These are phyloP conservation scores for Zea mays DNA, from an alignment of 176 grass and related monocot species.

Conservation along the genomic window Zm-B73-REFERENCE-NAM-5.0 NC_050102.1:28309501-28310000, in stretches of 20 bases:
- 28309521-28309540: slow-evolving; percentile 48
- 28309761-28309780: not conserved
- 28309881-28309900: not conserved
- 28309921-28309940: not conserved
- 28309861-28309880: too few relatives aligned
- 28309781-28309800: not conserved
- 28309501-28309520: slow-evolving; percentile 60
- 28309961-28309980: too few relatives aligned
- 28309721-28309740: slow-evolving; percentile 66
- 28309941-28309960: not conserved
- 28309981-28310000: too few relatives aligned
- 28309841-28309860: not conserved
- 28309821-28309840: not conserved
- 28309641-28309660: slow-evolving; percentile 51
- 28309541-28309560: slow-evolving; percentile 36
- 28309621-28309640: slow-evolving; percentile 60
- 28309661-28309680: slow-evolving; percentile 53
- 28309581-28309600: not conserved
- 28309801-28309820: too few relatives aligned
- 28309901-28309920: not conserved
- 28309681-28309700: slow-evolving; percentile 40
- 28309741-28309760: too few relatives aligned
- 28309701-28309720: slow-evolving; percentile 52
- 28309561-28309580: not conserved
- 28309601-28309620: slow-evolving; percentile 38